Conservation (phyloP, 2,329 filamentous ascomycete genomes). For the Endoconidiophora laricicola region DNA sequence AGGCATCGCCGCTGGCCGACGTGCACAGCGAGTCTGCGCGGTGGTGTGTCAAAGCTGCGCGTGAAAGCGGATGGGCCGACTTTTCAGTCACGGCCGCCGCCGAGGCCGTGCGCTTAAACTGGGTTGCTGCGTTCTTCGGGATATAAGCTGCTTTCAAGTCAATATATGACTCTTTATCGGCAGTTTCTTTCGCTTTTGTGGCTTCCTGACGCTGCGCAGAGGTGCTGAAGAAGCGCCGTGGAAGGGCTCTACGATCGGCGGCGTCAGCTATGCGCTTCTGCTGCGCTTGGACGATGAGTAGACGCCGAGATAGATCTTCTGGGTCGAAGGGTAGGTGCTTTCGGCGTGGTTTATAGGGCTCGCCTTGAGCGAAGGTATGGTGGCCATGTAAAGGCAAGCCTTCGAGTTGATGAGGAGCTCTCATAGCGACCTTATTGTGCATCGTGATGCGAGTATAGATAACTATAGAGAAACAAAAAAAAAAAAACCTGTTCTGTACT, state of each 20-base stretch:
- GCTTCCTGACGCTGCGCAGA: conserved; percentile 12
- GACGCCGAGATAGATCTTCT: conserved; percentile 35
- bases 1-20: neutral
- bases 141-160: conserved; percentile 22
- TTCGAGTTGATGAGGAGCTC: conserved; percentile 3
- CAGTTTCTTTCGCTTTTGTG: neutral
- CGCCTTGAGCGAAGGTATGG: conserved; percentile 11
- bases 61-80: neutral
- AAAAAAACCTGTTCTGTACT: too few relatives aligned
- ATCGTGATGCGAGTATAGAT: too few relatives aligned
- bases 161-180: conserved; percentile 8
- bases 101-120: conserved; percentile 38
- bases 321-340: conserved; percentile 29
- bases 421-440: conserved; percentile 2
- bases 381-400: neutral
- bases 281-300: conserved; percentile 33
- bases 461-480: too few relatives aligned
- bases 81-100: conserved; percentile 18
- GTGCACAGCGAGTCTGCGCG: neutral
- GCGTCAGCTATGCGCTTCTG: conserved; percentile 26
- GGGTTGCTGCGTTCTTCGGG: conserved; percentile 35
- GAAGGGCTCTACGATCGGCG: neutral
- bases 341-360: conserved; percentile 15
- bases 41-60: neutral
- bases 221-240: conserved; percentile 7